phyloP scores from a whole-genome alignment of 805 yeast species.

The Candida odintsovae region DNA sequence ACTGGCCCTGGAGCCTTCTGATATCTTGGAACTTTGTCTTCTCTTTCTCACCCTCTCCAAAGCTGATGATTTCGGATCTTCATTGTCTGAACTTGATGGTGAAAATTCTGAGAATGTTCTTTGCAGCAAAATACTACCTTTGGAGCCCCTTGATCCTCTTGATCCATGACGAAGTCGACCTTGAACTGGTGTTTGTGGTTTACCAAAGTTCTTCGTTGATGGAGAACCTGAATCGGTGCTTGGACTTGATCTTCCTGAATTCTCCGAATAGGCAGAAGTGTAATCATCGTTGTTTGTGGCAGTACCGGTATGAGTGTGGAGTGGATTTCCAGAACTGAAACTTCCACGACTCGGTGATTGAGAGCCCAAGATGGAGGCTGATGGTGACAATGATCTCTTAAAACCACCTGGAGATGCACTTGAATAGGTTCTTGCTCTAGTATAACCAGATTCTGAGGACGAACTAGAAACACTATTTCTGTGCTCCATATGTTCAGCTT shows the following conservation, averaged over 20 bases:
- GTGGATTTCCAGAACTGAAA: constrained; percentile 10
- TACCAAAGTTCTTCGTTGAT: constrained; percentile 12
- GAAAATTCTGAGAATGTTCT: constrained; percentile 31
- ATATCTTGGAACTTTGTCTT: constrained; percentile 41
- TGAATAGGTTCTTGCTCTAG: constrained; percentile 26
- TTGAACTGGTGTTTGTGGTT: constrained; percentile 3
- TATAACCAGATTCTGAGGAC: constrained; percentile 27
- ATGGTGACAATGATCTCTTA: constrained; percentile 44
- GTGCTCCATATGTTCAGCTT: constrained; percentile 64
- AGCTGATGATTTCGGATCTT: constrained; percentile 47
- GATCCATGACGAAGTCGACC: constrained; percentile 5
- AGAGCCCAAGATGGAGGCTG: constrained; percentile 23
- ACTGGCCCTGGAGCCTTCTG: constrained; percentile 15
- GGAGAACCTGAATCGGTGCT: constrained; percentile 27
- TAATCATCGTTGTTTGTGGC: constrained; percentile 30
- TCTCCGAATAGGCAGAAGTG: constrained; percentile 15
- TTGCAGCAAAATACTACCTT: constrained; percentile 11
- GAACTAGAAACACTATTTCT: constrained; percentile 33
- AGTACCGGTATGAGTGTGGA: constrained; percentile 14
- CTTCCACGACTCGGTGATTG: constrained; percentile 28
- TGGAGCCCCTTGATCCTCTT: constrained; percentile 16
- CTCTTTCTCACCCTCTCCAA: constrained; percentile 47
- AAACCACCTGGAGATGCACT: constrained; percentile 31
- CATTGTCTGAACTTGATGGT: constrained; percentile 61
- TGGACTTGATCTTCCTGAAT: constrained; percentile 30